Evolutionary conservation across 768 basidiomycete species (phyloP), one percentile per base, ranked within the genome.

Genomic region (Russula brevipes): DNA sequence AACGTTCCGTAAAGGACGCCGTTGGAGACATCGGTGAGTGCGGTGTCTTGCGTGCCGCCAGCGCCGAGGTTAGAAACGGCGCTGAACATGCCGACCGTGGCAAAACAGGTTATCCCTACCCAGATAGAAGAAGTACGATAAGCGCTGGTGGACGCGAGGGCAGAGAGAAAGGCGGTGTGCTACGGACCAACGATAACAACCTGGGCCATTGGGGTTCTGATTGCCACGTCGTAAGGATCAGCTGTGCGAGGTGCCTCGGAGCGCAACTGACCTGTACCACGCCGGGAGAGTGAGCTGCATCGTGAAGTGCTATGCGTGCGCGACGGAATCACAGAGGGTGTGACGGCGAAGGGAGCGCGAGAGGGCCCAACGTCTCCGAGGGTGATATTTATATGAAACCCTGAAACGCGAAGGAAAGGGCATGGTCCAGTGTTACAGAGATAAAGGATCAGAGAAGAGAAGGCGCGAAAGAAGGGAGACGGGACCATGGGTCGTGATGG

Each of bases 1-100:
- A 80, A 80, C 61, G 70, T 60, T 47, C 73, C 78, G 66, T 81
- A 80, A 19, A 81, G 73, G 17, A 79, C 76, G 60, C 73, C 73
- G 65, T 79, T 77, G 41, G 77, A 68, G 31, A 69, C 77, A 61
- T 78, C 77, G 17, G 74, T 73, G 42, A 80, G 74, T 30, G 73
- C 63, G 54, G 76, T 66, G 60, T 79, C 76, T 61, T 76, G 73
- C 5, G 72, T 70, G 44, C 77, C 78, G 67, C 78, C 77, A 16
- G 76, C 76, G 60, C 75, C 75, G 39, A 77, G 67, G 66, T 75
- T 75, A 50, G 69, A 69, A 38, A 77, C 72, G 47, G 78, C 76
- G 46, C 70, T 72, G 72, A 73, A 77, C 76, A 78, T 77, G 63
- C 77, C 76, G 35, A 70, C 69, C 17, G 75, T 75, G 5, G 73